Evolutionary conservation across 2,329 filamentous ascomycete genomes (phyloP), one percentile per base, ranked within the genome.

Genomic region (Sporothrix dimorphospora): DNA sequence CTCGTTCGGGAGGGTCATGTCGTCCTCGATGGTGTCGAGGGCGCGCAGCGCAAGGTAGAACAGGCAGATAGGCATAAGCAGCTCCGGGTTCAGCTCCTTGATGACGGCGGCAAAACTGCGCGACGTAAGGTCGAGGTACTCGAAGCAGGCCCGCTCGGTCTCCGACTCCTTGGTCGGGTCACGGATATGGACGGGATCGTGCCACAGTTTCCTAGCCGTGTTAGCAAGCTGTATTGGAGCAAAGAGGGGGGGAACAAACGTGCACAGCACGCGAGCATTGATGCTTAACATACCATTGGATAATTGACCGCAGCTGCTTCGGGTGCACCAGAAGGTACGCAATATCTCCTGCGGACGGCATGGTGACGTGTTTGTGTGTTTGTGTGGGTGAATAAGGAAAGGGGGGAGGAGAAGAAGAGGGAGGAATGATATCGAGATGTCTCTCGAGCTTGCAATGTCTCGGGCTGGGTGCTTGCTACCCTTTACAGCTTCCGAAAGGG

Each of bases 21-120:
- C 96, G 85, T 99, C 96, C 83, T 99, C 96, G 73, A 99, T 93
- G n/a, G 96, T 99, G 82, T 99, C 96, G 68, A 99, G 88, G 63
- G 93, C 96, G 74, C 96, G 93, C 71, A 99, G 87, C 70, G 94
- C 89, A 38, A 99, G 89, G 84, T 99, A 99, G 87, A 99, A 99
- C 11, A 98, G 85, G 71, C 91, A 75, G 61, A 98, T 88, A 30
- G 96, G 94, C 53, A 98, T 89, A 47, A 98, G 89, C 42, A 99
- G 90, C 83, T 99, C 95, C 0, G 94, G 94, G 80, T 98, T 94
- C 57, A 99, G 88, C 83, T 99, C 96, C 82, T 97, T 90, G 75
- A 99, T 99, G 79, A 99, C 96, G 63, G 94, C 87, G 69, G 91
- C 87, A 82, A 99, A 99, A 81, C 94, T 98, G 73, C 96, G 92